Percentiles rank a stretch among this genome's conserved stretches.
Evolutionary conservation across 2,329 filamentous ascomycete genomes (phyloP).

Genomic region (Fusarium sp.): DNA sequence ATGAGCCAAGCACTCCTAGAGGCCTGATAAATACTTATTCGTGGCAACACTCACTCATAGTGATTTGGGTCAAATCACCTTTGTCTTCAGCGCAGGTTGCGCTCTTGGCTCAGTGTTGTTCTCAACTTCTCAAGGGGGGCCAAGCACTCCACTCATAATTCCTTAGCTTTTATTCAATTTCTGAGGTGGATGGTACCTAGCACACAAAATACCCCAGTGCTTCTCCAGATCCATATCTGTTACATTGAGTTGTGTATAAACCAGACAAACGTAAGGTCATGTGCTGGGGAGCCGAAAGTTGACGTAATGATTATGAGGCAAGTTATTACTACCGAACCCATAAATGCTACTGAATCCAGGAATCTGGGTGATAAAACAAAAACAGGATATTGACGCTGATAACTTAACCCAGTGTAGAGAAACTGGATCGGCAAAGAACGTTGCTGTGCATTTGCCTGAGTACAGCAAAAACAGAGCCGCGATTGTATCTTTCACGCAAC

Average conservation of each 20-base stretch:
- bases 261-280: rapidly evolving
- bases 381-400: no score
- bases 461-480: no score
- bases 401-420: no score
- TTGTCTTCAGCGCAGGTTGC: not conserved
- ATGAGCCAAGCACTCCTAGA: rapidly evolving
- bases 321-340: rapidly evolving
- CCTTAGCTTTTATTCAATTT: rapidly evolving
- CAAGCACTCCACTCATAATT: not conserved
- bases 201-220: no score
- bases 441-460: no score
- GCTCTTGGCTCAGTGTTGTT: not conserved
- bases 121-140: not conserved
- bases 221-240: rapidly evolving
- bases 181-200: no score
- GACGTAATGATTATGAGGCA: rapidly evolving
- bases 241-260: not conserved
- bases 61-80: no score
- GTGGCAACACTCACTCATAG: no score
- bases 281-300: rapidly evolving
- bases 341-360: rapidly evolving
- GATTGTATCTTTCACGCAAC: no score
- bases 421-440: no score
- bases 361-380: no score
- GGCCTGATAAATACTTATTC: no score